Percentiles rank a stretch among this genome's conserved stretches.
Evolutionary conservation across 1,284 basidiomycete species (phyloP).

Genomic region (Wolfiporia cocos): DNA sequence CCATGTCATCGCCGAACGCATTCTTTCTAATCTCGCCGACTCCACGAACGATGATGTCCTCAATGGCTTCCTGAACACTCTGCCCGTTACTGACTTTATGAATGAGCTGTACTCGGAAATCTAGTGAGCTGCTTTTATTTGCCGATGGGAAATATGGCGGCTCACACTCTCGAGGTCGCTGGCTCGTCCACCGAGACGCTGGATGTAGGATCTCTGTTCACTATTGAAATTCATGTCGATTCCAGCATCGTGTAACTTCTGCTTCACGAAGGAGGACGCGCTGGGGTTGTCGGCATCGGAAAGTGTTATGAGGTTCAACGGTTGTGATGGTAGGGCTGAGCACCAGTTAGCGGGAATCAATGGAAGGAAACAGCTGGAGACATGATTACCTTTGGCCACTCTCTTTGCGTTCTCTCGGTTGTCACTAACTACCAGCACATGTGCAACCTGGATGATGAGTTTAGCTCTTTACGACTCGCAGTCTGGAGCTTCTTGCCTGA

Average conservation of each 20-base stretch:
- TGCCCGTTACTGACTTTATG: slow-evolving; percentile 81
- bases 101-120: slow-evolving; percentile 49
- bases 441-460: slow-evolving; percentile 57
- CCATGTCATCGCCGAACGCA: slow-evolving; percentile 88
- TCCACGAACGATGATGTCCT: slow-evolving; percentile 80
- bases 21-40: slow-evolving; percentile 85
- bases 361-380: slow-evolving; percentile 10
- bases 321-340: slow-evolving; percentile 80
- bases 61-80: slow-evolving; percentile 74
- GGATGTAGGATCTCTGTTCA: slow-evolving; percentile 52
- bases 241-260: slow-evolving; percentile 67
- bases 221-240: slow-evolving; percentile 43
- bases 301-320: slow-evolving; percentile 73
- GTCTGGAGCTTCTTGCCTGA: slow-evolving; percentile 33
- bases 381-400: slow-evolving; percentile 78
- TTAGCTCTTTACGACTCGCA: neutral
- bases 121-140: neutral
- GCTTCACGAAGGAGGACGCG: slow-evolving; percentile 76
- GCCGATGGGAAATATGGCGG: slow-evolving; percentile 5
- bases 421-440: slow-evolving; percentile 89
- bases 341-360: neutral
- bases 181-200: slow-evolving; percentile 81
- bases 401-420: slow-evolving; percentile 85
- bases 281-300: slow-evolving; percentile 83
- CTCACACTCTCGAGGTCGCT: slow-evolving; percentile 80